Evolutionary conservation across 2,329 filamentous ascomycete species (phyloP), one percentile per base, ranked within the genome.

Genomic region (Aspergillus ibericus): DNA sequence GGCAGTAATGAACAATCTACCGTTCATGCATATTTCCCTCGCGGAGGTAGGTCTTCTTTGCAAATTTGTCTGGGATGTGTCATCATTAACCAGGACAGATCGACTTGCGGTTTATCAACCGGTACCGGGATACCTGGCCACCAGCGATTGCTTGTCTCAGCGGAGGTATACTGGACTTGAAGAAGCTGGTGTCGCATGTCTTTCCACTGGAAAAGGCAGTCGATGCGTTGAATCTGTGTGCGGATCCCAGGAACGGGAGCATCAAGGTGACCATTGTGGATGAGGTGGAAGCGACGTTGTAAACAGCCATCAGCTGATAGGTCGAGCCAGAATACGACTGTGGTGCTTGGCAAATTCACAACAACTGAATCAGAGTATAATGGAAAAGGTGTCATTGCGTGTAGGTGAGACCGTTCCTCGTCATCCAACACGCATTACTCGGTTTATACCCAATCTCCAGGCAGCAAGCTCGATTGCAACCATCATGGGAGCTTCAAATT

Each of bases 51-150:
- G 64, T 60, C 12, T 29, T 42, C 6, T 15, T 12, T 7, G 1
- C 13, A 6, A 3, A 52, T 18, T 4, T 12, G 16, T 16, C 4
- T n/a, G 1, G n/a, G 3, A 13, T 12, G 10, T 1, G 16, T 9
- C 38, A 6, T 3, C 3, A 18, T 27, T 15, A n/a, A 50, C 7
- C 29, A 13, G 51, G 56, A 38, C 62, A 86, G 83, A 88, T 90
- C 62, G 81, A 89, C 64, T 77, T 90, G 25, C 84, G 82, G 36
- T 90, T 90, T 74, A 90, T 89, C 69, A 89, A 90, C 70, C 80
- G 88, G 7, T 90, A 90, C 69, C 79, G 82, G 40, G 86, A 90
- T 66, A 89, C 87, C 0, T 90, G 88, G 87, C 87, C 87, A 0
- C 81, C 83, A 0, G 88, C 85, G 0, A 87, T 90, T 34, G 78